Percentiles rank a stretch among this genome's conserved stretches.
These are phyloP conservation scores for Stromatinia cepivora DNA, from an alignment of 2,329 filamentous ascomycete species.

Conservation along the genomic window DNA sequence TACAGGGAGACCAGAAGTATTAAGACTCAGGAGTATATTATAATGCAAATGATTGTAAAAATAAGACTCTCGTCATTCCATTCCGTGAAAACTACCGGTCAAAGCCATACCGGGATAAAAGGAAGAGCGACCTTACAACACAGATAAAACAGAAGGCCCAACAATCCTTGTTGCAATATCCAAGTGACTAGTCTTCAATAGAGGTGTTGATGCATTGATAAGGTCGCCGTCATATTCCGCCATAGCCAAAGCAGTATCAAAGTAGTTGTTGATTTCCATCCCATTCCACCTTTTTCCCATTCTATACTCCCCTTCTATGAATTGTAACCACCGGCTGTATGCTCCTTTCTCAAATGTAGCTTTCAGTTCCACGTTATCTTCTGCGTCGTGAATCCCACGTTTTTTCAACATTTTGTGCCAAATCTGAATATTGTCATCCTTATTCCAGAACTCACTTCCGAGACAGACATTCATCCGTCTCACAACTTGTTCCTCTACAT, in stretches of 20 bases:
- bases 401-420: background rate
- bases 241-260: conserved; percentile 1
- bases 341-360: background rate
- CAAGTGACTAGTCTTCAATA: background rate
- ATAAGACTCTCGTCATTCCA: too few species aligned
- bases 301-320: background rate
- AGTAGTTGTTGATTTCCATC: background rate
- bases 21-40: too few species aligned
- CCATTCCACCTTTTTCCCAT: conserved; percentile 13
- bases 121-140: background rate
- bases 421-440: background rate
- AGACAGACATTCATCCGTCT: background rate
- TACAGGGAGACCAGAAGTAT: background rate
- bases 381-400: background rate
- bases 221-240: background rate
- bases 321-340: background rate
- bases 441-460: background rate
- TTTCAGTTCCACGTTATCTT: background rate
- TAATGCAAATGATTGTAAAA: background rate
- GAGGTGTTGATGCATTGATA: rapidly evolving
- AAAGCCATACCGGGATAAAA: background rate
- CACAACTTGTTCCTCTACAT: background rate
- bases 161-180: background rate
- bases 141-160: background rate
- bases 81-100: background rate